phyloP scores from a whole-genome alignment of 345 rosid species.

The Rubroshorea leprosula region DNA sequence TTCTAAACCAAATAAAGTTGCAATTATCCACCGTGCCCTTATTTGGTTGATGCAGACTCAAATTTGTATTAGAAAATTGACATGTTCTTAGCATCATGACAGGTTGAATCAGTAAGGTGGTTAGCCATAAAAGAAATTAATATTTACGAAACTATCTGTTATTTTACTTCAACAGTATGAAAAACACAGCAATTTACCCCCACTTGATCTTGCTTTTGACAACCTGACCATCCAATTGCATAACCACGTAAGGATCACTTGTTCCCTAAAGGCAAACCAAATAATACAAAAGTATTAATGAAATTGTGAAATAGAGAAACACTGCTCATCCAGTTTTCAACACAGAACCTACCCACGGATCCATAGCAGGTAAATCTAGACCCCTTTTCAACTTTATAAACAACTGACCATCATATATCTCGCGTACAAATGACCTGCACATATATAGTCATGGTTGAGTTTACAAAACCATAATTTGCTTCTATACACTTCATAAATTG shows the following conservation, averaged over 20 bases:
- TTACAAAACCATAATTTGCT: background rate
- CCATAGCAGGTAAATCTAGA: conserved; percentile 78
- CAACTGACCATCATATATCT: conserved; percentile 79
- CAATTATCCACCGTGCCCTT: background rate
- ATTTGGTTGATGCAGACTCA: background rate
- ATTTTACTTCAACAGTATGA: no score
- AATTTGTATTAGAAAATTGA: background rate
- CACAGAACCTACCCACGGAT: conserved; percentile 71
- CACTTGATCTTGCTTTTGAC: conserved; percentile 72
- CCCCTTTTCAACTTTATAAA: conserved; percentile 74
- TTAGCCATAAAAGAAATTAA: no score
- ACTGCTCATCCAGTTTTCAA: conserved; percentile 1
- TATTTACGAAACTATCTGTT: no score
- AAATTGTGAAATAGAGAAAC: background rate
- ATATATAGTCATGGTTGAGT: background rate
- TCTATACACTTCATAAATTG: background rate
- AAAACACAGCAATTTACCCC: conserved; percentile 39
- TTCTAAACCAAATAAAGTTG: background rate
- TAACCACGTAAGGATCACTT: conserved; percentile 78
- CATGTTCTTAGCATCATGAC: background rate
- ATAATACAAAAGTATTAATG: background rate
- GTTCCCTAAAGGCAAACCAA: conserved; percentile 54
- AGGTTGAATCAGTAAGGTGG: background rate
- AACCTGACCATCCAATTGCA: conserved; percentile 86
- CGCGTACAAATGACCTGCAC: conserved; percentile 76